A percentile compares a stretch with the other conserved stretches of the same genome.
Evolutionary conservation across 306 rosid genomes (phyloP).

Genomic region (Styphnolobium japonicum): DNA sequence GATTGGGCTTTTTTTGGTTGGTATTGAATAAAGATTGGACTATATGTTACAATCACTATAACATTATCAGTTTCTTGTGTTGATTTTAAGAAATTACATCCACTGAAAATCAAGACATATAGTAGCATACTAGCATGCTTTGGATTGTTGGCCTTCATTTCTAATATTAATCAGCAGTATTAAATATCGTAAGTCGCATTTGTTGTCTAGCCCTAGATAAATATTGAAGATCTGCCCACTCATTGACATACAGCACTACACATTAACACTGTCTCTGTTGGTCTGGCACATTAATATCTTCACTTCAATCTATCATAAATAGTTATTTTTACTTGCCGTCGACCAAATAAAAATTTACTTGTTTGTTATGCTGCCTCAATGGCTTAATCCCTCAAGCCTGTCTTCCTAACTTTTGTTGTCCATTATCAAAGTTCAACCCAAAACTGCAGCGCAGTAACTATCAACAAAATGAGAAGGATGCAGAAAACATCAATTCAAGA

Average conservation of each 20-base stretch:
- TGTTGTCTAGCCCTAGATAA: background rate
- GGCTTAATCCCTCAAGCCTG: background rate
- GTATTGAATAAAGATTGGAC: background rate
- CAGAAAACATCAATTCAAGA: constrained; percentile 13
- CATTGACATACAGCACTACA: background rate
- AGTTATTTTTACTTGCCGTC: background rate
- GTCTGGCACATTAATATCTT: background rate
- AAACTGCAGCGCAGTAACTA: background rate
- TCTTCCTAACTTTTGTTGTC: constrained; percentile 1
- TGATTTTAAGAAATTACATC: background rate
- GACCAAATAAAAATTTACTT: background rate
- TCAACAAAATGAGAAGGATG: background rate
- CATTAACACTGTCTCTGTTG: background rate
- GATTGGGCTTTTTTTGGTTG: too few species aligned
- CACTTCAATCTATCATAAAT: background rate
- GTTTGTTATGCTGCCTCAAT: background rate
- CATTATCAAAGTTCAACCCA: background rate
- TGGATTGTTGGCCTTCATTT: background rate
- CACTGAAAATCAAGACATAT: background rate
- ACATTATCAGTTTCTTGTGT: background rate
- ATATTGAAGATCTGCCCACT: too few species aligned
- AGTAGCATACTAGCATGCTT: background rate
- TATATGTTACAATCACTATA: background rate
- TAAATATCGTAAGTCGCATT: background rate
- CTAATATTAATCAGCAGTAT: too few species aligned